Conservation (phyloP, 768 basidiomycete species). For the Trametes gibbosa region DNA sequence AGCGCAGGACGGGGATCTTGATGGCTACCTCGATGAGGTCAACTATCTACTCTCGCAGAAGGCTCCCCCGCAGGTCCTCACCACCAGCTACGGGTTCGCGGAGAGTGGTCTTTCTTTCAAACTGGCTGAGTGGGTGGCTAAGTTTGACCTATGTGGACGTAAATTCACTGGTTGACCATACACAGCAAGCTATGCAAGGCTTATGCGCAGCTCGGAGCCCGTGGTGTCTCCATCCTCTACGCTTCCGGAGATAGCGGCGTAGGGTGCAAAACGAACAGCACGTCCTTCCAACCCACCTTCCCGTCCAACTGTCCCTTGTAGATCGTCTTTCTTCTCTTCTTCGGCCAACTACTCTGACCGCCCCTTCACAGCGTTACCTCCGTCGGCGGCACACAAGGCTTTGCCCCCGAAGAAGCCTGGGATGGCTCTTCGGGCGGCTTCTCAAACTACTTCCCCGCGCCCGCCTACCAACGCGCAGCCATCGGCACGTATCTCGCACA, state of each 20-base stretch:
- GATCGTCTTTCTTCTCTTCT: not conserved
- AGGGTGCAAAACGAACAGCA: constrained; percentile 24
- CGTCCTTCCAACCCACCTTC: constrained; percentile 34
- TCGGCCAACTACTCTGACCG: not conserved
- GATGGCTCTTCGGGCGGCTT: constrained; percentile 35
- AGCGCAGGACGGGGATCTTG: constrained; percentile 20
- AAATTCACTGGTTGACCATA: too few species aligned
- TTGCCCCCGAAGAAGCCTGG: constrained; percentile 34
- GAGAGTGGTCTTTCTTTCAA: constrained; percentile 63
- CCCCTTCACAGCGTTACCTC: constrained; percentile 30
- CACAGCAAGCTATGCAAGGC: constrained; percentile 33
- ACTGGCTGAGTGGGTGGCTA: constrained; percentile 43
- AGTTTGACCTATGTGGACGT: constrained; percentile 30
- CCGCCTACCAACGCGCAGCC: constrained; percentile 48
- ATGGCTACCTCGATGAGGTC: constrained; percentile 44
- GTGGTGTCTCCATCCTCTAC: constrained; percentile 35
- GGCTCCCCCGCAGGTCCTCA: constrained; percentile 51
- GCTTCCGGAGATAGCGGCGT: constrained; percentile 38
- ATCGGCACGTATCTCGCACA: constrained; percentile 46
- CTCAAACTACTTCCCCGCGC: constrained; percentile 57
- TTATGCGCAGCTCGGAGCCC: constrained; percentile 35
- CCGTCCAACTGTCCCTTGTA: constrained; percentile 36
- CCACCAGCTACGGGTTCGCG: constrained; percentile 70
- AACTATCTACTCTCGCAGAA: constrained; percentile 46
- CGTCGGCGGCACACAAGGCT: constrained; percentile 34